A percentile compares a stretch with the other conserved stretches of the same genome.
These are phyloP conservation scores for Candida schatavii DNA, from an alignment of 805 yeast genomes.

Conservation along the genomic window DNA sequence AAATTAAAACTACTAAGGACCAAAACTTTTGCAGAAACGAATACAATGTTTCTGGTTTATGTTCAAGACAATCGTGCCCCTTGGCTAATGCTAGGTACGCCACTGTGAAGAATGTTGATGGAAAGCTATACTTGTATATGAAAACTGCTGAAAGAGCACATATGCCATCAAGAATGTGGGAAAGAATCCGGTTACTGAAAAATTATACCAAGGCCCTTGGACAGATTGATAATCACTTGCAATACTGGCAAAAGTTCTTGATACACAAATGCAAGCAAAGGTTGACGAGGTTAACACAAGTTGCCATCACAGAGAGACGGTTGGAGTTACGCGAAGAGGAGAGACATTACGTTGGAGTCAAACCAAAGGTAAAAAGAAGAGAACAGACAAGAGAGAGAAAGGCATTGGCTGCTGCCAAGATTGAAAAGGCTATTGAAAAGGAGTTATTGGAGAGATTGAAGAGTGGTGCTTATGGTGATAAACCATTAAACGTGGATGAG, in stretches of 20 bases:
- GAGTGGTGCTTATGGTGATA: slow-evolving; percentile 98
- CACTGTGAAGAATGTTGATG: slow-evolving; percentile 77
- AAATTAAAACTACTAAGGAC: slow-evolving; percentile 80
- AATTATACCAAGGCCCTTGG: slow-evolving; percentile 84
- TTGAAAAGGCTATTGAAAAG: slow-evolving; percentile 94
- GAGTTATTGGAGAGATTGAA: slow-evolving; percentile 91
- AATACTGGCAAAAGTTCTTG: slow-evolving; percentile 90
- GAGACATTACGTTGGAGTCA: slow-evolving; percentile 87
- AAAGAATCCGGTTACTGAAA: slow-evolving; percentile 84
- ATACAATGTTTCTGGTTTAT: slow-evolving; percentile 91
- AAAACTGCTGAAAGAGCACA: slow-evolving; percentile 98
- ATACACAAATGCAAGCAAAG: slow-evolving; percentile 95
- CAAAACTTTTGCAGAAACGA: slow-evolving; percentile 95
- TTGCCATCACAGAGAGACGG: slow-evolving; percentile 92
- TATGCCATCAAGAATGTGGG: slow-evolving; percentile 93
- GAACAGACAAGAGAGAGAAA: slow-evolving; percentile 94
- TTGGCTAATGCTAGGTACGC: slow-evolving; percentile 92
- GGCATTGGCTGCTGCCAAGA: slow-evolving; percentile 94
- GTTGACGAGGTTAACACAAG: slow-evolving; percentile 90
- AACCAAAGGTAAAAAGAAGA: slow-evolving; percentile 92
- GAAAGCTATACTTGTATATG: slow-evolving; percentile 82
- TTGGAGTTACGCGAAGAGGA: slow-evolving; percentile 88
- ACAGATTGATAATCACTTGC: slow-evolving; percentile 83
- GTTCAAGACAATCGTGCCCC: slow-evolving; percentile 93
- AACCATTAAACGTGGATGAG: slow-evolving; percentile 95